A percentile compares a stretch with the other conserved stretches of the same genome.
Evolutionary conservation across 352 stramenopile genomes (phyloP).

Genomic region (Phytophthora macrochlamydospora): DNA sequence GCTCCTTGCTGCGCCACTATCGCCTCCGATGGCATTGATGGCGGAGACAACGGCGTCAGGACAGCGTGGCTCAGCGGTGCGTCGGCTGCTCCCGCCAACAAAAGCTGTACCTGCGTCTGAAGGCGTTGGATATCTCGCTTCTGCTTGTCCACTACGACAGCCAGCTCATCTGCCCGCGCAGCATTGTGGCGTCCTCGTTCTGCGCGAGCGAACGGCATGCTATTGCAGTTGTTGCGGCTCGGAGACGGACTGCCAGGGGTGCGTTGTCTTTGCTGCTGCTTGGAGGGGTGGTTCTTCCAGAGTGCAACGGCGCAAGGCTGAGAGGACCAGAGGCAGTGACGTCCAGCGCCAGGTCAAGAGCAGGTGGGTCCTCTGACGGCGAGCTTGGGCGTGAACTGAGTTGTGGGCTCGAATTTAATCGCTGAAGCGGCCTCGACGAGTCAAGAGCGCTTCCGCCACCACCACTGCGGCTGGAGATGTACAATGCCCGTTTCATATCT

Average conservation of each 20-base stretch:
- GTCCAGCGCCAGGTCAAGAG: conserved; percentile 31
- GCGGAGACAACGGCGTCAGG: conserved; percentile 14
- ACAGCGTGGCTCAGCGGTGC: conserved; percentile 12
- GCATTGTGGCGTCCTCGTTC: conserved; percentile 35
- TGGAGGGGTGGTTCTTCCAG: conserved; percentile 25
- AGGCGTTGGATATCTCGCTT: conserved; percentile 73
- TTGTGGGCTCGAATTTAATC: conserved; percentile 38
- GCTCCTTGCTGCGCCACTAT: conserved; percentile 4
- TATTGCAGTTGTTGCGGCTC: conserved; percentile 17
- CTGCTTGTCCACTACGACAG: conserved; percentile 54
- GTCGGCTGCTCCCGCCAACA: conserved; percentile 47
- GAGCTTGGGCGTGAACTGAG: conserved; percentile 22
- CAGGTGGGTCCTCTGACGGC: conserved; percentile 16
- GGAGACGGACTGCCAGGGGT: conserved; percentile 23
- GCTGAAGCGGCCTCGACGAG: conserved; percentile 9
- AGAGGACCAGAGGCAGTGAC: conserved; percentile 8
- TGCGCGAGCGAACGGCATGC: conserved; percentile 54
- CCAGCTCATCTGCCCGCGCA: conserved; percentile 48
- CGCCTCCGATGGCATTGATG: conserved; percentile 6
- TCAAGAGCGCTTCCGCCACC: conserved; percentile 12
- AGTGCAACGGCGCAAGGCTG: conserved; percentile 37
- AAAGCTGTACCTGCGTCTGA: conserved; percentile 66
- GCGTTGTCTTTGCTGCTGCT: conserved; percentile 30
- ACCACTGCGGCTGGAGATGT: conserved; percentile 5
- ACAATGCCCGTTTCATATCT: conserved; percentile 51